These are phyloP conservation scores for Papiliotrema fonsecae DNA, from an alignment of 1,284 basidiomycete genomes.

Conservation along the genomic window DNA sequence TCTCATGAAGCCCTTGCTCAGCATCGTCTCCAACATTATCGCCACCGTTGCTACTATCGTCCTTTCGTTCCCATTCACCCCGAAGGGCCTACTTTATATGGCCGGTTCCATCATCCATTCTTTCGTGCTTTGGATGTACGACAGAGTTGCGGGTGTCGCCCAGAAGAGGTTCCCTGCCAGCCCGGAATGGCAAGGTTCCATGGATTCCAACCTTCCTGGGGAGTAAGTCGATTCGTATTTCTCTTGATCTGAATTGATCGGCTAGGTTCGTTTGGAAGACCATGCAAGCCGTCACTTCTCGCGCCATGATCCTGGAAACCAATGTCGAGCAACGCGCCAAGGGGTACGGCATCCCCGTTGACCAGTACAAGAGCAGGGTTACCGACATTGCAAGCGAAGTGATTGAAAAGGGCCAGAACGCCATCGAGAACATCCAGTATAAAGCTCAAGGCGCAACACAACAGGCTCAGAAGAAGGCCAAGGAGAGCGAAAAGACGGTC, in stretches of 20 bases:
- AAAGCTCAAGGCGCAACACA: background rate
- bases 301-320: constrained; percentile 9
- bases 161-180: constrained; percentile 15
- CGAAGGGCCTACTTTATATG: constrained; percentile 9
- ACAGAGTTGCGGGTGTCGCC: constrained; percentile 20
- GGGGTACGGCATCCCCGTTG: constrained; percentile 24
- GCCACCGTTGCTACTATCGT: background rate
- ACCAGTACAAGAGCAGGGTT: constrained; percentile 14
- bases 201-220: background rate
- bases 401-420: background rate
- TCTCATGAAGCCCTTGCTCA: constrained; percentile 21
- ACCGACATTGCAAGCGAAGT: background rate
- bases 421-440: background rate
- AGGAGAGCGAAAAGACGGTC: background rate
- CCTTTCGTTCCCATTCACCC: constrained; percentile 3
- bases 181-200: background rate
- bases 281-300: constrained; percentile 1
- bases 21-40: background rate
- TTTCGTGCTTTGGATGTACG: constrained; percentile 21
- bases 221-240: background rate
- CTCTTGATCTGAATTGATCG: background rate
- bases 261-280: background rate
- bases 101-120: constrained; percentile 19
- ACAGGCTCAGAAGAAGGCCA: background rate
- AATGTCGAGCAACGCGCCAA: constrained; percentile 20